Evolutionary conservation across 2,329 filamentous ascomycete species (phyloP), one percentile per base, ranked within the genome.

Genomic region (Penicillium oxalicum): DNA sequence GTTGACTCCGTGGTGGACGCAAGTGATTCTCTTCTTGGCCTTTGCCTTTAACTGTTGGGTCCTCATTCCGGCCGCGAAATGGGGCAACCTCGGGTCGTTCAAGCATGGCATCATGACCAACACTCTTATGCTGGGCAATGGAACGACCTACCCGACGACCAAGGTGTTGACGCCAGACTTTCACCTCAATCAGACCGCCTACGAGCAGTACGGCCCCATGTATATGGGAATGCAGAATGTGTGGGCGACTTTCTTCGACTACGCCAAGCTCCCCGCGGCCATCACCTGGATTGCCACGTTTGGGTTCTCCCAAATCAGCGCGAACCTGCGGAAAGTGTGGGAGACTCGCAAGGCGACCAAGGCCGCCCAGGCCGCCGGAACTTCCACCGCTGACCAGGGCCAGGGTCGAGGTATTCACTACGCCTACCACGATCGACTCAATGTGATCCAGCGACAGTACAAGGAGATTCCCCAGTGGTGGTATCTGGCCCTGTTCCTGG

Each of bases 181-280:
- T n/a, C 66, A 62, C 4, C 70, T 81, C 51, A 81, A 82, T 51
- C 65, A 71, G 45, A 74, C 72, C 3, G 70, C 67, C 2, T 74
- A 69, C 48, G 60, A 68, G n/a, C 57, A 72, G 5, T 68, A 77
- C 32, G 80, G 80, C 0, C 76, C 76, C 2, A 69, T 79, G n/a
- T 81, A 80, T 53, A 75, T 81, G 45, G 77, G 80, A 1, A 66
- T 78, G 0, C 81, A 83, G 51, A 73, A 76, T 37, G 70, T 81
- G 3, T 83, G 80, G 80, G 62, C 65, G 4, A 78, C 79, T 52
- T 82, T 82, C 64, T 82, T 81, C 60, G 78, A 79, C 59, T 83
- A 82, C 48, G 78, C 80, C 5, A 76, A 78, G 7, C 77, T 81
- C 48, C 72, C 77, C 1, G 81, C 79, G 1, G 78, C 79, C 0